phyloP scores from a whole-genome alignment of 2,329 filamentous ascomycete genomes.

The Graphilbum sp. region DNA sequence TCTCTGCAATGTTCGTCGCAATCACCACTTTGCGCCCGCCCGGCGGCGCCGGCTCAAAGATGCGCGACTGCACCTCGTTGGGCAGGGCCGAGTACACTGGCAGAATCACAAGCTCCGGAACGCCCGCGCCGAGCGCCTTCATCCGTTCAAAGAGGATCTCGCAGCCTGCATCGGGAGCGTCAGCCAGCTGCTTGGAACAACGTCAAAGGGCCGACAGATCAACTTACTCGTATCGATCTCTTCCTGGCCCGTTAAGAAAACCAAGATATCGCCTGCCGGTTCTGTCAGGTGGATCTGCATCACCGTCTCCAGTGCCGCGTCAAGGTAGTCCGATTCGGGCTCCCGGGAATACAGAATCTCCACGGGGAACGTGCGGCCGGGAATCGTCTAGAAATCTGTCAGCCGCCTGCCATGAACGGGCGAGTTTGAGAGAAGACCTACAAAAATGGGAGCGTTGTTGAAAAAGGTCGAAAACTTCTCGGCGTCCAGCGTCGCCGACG shows the following conservation, averaged over 20 bases:
- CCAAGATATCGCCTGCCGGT: slow-evolving; percentile 79
- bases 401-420: not conserved
- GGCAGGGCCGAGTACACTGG: slow-evolving; percentile 94
- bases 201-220: too few species aligned
- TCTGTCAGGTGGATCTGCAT: slow-evolving; percentile 98
- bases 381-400: slow-evolving; percentile 48
- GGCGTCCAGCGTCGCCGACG: slow-evolving; percentile 87
- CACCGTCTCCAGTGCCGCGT: slow-evolving; percentile 84
- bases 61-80: slow-evolving; percentile 80
- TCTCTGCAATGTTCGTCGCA: slow-evolving; percentile 96
- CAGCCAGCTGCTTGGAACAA: too few species aligned
- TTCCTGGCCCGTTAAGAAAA: slow-evolving; percentile 94
- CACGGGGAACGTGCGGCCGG: slow-evolving; percentile 86
- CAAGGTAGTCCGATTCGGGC: slow-evolving; percentile 89
- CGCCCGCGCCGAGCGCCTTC: slow-evolving; percentile 81
- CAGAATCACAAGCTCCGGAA: slow-evolving; percentile 82
- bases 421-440: not conserved
- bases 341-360: slow-evolving; percentile 92
- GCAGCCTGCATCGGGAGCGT: slow-evolving; percentile 27
- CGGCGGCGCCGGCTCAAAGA: slow-evolving; percentile 82
- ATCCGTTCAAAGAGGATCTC: slow-evolving; percentile 90
- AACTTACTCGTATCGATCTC: slow-evolving; percentile 71
- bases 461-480: slow-evolving; percentile 98
- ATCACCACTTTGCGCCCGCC: slow-evolving; percentile 89
- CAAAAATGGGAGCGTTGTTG: slow-evolving; percentile 83